Conservation (phyloP, 768 basidiomycete species). For the Psilocybe subaeruginosa region DNA sequence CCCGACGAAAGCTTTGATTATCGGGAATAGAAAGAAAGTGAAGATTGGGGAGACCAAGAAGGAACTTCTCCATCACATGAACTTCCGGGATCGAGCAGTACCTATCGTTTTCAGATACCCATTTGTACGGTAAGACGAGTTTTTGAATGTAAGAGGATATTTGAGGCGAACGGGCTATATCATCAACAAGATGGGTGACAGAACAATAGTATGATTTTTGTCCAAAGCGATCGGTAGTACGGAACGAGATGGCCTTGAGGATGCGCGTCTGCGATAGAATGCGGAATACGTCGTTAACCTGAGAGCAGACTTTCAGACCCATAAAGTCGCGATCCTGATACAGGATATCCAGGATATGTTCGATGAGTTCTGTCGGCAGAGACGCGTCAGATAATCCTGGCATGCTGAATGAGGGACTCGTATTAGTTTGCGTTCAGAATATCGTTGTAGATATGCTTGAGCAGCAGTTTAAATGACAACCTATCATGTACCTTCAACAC, state of each 20-base stretch:
- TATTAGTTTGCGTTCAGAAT: too few relatives aligned
- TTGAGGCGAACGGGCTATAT: not conserved
- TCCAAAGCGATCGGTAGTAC: not conserved
- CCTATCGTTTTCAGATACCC: not conserved
- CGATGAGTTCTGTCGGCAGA: not conserved
- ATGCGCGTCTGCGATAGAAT: not conserved
- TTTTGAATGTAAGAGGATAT: not conserved
- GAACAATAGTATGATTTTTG: not conserved
- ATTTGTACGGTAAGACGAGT: not conserved
- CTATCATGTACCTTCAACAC: too few relatives aligned
- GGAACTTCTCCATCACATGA: not conserved
- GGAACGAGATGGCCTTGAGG: not conserved
- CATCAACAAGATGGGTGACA: not conserved
- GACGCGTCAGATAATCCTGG: too few relatives aligned
- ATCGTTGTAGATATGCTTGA: too few relatives aligned
- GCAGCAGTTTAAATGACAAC: too few relatives aligned
- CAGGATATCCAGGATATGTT: not conserved
- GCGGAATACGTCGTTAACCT: not conserved
- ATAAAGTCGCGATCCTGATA: not conserved
- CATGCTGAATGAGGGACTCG: too few relatives aligned
- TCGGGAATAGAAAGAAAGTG: not conserved
- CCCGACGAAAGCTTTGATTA: not conserved
- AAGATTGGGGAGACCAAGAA: not conserved
- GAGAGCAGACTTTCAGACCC: not conserved
- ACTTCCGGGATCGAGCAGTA: not conserved